Base-by-base conservation (phyloP, 306 rosid genomes). In the Cotoneaster glaucophyllus region DNA sequence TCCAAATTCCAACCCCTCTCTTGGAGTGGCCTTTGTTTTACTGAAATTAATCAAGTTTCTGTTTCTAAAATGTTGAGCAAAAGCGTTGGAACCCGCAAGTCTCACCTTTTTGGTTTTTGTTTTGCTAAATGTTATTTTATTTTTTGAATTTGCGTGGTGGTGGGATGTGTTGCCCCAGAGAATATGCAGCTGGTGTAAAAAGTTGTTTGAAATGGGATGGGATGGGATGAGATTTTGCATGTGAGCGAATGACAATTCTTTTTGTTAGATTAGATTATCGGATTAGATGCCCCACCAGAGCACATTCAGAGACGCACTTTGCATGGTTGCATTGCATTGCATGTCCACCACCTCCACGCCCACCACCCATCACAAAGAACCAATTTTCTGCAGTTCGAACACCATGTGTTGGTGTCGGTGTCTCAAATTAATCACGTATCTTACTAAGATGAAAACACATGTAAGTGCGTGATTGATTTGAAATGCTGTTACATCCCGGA, bases 1-100 rank as follows among this genome's bases (percentile, higher is more conserved):
- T n/a, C 29, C 65, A 50, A 50, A 37, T 37, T 25, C 65, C 41
- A 37, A 7, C 86, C 88, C 77, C 81, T 77, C 80, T 63, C 88
- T 79, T 76, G 81, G 98, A 86, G 96, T 80, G 90, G 84, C 83
- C 84, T 93, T 86, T 87, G 79, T 81, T 28, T 28, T 26, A 28
- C 8, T 6, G 32, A 86, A 88, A 82, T 67, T 80, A 82, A 75
- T 58, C 71, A 21, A 2, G 37, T 77, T 22, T 71, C 17, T 24
- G 61, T 56, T 24, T 19, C 45, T 9, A 19, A 34, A 12, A 14
- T 39, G 8, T 13, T 24, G 32, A 34, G 71, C 74, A 41, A 65
- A 56, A 29, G 34, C 18, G 14, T 21, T 7, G 26, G 62, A 57
- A 57, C 22, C n/a, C 26, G 62, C 24, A 31, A 64, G 72, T 48